These are phyloP conservation scores for Biscogniauxia sp. DNA, from an alignment of 2,329 filamentous ascomycete genomes.

Conservation along the genomic window DNA sequence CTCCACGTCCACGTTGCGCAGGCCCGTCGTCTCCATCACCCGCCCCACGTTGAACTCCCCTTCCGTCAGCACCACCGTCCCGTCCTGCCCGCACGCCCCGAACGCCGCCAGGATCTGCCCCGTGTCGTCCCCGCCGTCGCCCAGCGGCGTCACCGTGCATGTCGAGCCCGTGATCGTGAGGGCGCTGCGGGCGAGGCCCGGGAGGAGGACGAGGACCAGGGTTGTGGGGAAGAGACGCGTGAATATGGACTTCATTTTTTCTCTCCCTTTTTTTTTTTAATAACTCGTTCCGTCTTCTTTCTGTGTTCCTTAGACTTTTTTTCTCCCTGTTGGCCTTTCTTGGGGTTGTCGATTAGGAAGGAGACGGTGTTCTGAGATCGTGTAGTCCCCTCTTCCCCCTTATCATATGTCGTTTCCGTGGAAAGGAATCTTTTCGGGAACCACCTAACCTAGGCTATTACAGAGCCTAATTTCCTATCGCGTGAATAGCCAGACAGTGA, in stretches of 20 bases:
- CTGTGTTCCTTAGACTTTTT: background rate
- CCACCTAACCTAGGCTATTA: too few relatives aligned
- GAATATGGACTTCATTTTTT: constrained; percentile 13
- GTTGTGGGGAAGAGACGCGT: too few relatives aligned
- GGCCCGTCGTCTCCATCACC: constrained; percentile 47
- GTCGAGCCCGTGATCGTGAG: constrained; percentile 28
- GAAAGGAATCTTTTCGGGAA: too few relatives aligned
- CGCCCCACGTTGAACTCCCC: constrained; percentile 47
- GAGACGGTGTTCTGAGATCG: too few relatives aligned
- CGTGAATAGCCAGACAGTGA: too few relatives aligned
- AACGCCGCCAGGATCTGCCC: constrained; percentile 52
- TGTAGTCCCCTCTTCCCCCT: too few relatives aligned
- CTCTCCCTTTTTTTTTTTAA: too few relatives aligned
- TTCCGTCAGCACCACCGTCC: constrained; percentile 49
- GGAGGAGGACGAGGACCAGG: constrained; percentile 10
- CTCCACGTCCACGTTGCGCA: constrained; percentile 47
- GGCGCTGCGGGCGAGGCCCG: constrained; percentile 16
- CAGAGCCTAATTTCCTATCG: too few relatives aligned
- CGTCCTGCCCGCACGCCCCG: constrained; percentile 45
- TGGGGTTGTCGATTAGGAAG: too few relatives aligned
- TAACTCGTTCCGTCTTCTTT: background rate
- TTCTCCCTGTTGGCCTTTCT: background rate
- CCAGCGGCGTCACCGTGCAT: constrained; percentile 30
- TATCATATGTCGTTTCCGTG: too few relatives aligned
- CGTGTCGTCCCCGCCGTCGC: constrained; percentile 41